These are phyloP conservation scores for Darksidea phi DNA, from an alignment of 495 filamentous ascomycete genomes.

Conservation along the genomic window DNA sequence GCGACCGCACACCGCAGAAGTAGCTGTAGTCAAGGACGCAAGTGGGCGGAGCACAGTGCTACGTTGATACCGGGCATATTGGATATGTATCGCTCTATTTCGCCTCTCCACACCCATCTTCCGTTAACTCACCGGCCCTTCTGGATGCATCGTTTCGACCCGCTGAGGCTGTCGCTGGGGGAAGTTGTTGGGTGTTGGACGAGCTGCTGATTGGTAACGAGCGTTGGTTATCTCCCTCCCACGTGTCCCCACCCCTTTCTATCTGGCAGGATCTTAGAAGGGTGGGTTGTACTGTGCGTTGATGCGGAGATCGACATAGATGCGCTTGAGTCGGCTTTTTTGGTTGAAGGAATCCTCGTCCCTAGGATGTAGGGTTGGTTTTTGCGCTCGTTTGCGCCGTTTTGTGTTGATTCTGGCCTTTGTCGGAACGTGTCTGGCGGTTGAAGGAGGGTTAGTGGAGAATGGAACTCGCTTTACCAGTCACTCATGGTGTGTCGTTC, in stretches of 20 bases:
- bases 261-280: background rate
- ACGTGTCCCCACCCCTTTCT: conserved; percentile 3
- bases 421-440: conserved; percentile 10
- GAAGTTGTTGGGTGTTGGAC: conserved; percentile 5
- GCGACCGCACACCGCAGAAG: conserved; percentile 14
- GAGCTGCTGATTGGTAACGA: conserved; percentile 43
- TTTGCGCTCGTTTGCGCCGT: conserved; percentile 25
- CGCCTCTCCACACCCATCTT: conserved; percentile 30
- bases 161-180: conserved; percentile 30
- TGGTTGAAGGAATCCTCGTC: conserved; percentile 33
- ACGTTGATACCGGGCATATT: conserved; percentile 42
- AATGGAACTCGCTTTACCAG: background rate
- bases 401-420: conserved; percentile 16
- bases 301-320: conserved; percentile 32
- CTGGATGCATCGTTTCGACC: conserved; percentile 34
- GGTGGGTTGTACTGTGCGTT: conserved; percentile 8
- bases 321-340: conserved; percentile 29
- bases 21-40: conserved; percentile 32
- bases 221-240: conserved; percentile 35
- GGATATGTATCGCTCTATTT: conserved; percentile 44
- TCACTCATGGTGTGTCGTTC: background rate
- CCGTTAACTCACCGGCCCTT: conserved; percentile 18
- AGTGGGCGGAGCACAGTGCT: conserved; percentile 1
- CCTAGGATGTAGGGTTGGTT: conserved; percentile 38
- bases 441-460: background rate